These are phyloP conservation scores for Hypsizygus marmoreus DNA, from an alignment of 768 basidiomycete genomes.

Conservation along the genomic window DNA sequence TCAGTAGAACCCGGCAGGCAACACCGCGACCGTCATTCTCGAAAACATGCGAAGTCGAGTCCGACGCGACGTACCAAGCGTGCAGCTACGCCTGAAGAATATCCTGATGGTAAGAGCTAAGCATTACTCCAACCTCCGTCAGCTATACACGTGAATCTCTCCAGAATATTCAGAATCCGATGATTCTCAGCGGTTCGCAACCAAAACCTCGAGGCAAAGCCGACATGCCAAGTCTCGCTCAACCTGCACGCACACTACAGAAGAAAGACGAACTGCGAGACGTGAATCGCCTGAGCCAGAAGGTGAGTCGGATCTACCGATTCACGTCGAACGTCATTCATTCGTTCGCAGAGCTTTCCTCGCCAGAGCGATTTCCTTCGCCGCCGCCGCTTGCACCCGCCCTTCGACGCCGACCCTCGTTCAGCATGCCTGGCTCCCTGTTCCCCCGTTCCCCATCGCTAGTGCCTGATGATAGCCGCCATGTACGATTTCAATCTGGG, in stretches of 20 bases:
- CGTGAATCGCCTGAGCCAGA: slow-evolving; percentile 4
- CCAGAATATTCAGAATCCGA: slow-evolving; percentile 2
- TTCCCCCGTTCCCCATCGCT: slow-evolving; percentile 75
- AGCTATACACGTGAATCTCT: not conserved
- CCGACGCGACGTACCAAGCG: slow-evolving; percentile 10
- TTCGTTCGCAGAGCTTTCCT: slow-evolving; percentile 19
- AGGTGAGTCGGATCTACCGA: slow-evolving; percentile 4
- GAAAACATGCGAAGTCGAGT: not conserved
- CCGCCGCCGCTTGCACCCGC: slow-evolving; percentile 33
- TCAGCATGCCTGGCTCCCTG: slow-evolving; percentile 80
- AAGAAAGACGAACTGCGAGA: not conserved
- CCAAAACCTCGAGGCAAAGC: not conserved
- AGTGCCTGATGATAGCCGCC: slow-evolving; percentile 41
- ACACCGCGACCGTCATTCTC: not conserved
- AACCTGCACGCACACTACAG: not conserved
- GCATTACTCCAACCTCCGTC: not conserved
- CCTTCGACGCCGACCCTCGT: slow-evolving; percentile 42
- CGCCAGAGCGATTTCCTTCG: slow-evolving; percentile 26
- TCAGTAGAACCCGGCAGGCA: slow-evolving; percentile 9
- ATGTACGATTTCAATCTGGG: slow-evolving; percentile 41
- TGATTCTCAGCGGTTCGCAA: not conserved
- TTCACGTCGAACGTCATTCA: not conserved
- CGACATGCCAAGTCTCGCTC: not conserved
- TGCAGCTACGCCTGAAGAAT: slow-evolving; percentile 3
- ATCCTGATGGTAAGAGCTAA: slow-evolving; percentile 2